phyloP scores from a whole-genome alignment of 495 filamentous ascomycete species.

The Hypoxylon rickii region DNA sequence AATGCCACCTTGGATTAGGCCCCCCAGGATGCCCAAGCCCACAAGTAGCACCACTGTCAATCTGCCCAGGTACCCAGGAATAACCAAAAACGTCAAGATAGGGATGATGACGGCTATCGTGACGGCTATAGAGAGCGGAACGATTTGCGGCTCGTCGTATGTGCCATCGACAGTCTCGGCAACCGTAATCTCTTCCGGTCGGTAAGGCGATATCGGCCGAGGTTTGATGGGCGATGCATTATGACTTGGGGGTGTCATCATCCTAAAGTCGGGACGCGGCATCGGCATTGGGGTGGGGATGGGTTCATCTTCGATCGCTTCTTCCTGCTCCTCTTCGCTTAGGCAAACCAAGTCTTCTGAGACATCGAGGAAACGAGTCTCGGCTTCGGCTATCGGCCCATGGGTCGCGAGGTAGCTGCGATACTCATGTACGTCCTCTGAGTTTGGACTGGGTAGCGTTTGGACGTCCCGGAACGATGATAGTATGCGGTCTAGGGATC shows the following conservation, averaged over 20 bases:
- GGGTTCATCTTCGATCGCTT: conserved; percentile 24
- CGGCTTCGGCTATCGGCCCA: conserved; percentile 65
- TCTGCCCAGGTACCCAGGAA: conserved; percentile 59
- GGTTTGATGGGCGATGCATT: conserved; percentile 22
- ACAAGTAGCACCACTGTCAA: conserved; percentile 55
- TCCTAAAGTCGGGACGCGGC: conserved; percentile 21
- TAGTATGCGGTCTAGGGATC: conserved; percentile 66
- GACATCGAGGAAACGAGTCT: conserved; percentile 70
- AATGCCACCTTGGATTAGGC: conserved; percentile 38
- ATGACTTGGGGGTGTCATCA: conserved; percentile 10
- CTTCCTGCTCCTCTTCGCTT: conserved; percentile 27
- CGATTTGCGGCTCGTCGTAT: conserved; percentile 23
- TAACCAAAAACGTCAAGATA: conserved; percentile 61
- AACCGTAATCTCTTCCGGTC: conserved; percentile 18
- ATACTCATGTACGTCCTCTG: conserved; percentile 66
- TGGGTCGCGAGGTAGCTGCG: conserved; percentile 66
- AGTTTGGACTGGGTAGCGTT: conserved; percentile 57
- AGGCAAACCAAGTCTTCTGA: conserved; percentile 68
- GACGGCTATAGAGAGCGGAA: conserved; percentile 55
- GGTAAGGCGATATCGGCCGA: conserved; percentile 26
- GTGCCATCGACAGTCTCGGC: conserved; percentile 16
- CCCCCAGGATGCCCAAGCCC: conserved; percentile 34
- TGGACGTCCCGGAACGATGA: conserved; percentile 66
- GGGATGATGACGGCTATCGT: conserved; percentile 61
- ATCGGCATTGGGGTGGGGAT: conserved; percentile 26